phyloP scores from a whole-genome alignment of 495 filamentous ascomycete genomes.

The Hapsidospora chrysogenum region DNA sequence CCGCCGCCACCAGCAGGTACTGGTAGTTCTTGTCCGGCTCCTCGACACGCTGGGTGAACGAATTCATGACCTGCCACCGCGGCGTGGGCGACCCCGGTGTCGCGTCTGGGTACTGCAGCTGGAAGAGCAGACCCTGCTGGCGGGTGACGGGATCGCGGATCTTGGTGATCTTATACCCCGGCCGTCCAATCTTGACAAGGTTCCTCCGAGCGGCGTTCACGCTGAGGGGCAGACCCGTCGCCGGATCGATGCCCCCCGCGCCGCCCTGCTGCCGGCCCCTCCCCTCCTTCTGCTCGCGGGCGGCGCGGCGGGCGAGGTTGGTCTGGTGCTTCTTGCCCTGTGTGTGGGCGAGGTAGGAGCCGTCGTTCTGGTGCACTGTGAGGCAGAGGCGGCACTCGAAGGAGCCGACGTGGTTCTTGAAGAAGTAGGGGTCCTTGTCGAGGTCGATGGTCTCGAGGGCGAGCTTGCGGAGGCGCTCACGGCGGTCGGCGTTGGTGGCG shows the following conservation, averaged over 20 bases:
- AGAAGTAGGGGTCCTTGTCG: conserved; percentile 99
- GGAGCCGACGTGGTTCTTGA: conserved; percentile 97
- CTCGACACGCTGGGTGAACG: conserved; percentile 90
- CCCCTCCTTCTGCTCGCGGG: conserved; percentile 82
- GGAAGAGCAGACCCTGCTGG: conserved; percentile 82
- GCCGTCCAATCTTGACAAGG: conserved; percentile 90
- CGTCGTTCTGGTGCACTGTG: conserved; percentile 99
- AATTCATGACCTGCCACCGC: conserved; percentile 89
- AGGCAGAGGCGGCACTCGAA: conserved; percentile 97
- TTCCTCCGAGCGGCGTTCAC: conserved; percentile 65
- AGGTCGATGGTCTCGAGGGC: conserved; percentile 97
- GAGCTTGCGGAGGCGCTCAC: conserved; percentile 92
- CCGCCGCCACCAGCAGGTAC: conserved; percentile 87
- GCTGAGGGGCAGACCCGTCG: conserved; percentile 59
- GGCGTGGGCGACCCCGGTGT: conserved; percentile 48
- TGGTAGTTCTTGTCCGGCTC: conserved; percentile 87
- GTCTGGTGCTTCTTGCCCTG: conserved; percentile 99
- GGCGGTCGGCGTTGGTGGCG: conserved; percentile 88
- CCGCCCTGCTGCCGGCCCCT: conserved; percentile 10
- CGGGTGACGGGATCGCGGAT: conserved; percentile 76
- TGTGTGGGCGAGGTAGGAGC: conserved; percentile 96
- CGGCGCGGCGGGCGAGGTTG: conserved; percentile 92
- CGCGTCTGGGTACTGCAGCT: conserved; percentile 92
- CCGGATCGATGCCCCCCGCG: conserved; percentile 54
- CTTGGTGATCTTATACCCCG: conserved; percentile 97